These are phyloP conservation scores for Tylopilus sp. DNA, from an alignment of 768 basidiomycete genomes.

Conservation along the genomic window DNA sequence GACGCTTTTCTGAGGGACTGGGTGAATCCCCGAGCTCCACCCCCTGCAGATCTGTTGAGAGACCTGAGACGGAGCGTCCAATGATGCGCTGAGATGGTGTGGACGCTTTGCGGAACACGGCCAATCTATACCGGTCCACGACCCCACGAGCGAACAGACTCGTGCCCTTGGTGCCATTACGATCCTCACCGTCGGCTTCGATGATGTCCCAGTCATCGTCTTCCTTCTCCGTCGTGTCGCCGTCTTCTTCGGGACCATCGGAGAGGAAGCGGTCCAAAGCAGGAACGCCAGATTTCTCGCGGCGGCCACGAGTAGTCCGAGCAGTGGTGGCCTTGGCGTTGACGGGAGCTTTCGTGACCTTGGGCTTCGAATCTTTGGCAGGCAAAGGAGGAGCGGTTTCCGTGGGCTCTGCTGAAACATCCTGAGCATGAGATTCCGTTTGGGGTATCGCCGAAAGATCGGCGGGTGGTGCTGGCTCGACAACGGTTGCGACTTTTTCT, in stretches of 20 bases:
- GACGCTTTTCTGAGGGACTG: conserved; percentile 48
- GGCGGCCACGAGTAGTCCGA: conserved; percentile 42
- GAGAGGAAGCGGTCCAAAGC: conserved; percentile 73
- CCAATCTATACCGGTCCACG: conserved; percentile 81
- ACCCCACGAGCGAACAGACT: conserved; percentile 90
- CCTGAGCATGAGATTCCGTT: conserved; percentile 9
- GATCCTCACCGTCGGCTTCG: conserved; percentile 78
- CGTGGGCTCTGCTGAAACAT: conserved; percentile 6
- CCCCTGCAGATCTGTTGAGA: conserved; percentile 47
- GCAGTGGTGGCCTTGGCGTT: conserved; percentile 16
- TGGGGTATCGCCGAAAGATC: conserved; percentile 17
- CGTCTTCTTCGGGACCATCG: conserved; percentile 47
- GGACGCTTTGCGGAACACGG: conserved; percentile 82
- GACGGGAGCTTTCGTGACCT: conserved; percentile 16
- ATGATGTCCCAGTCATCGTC: conserved; percentile 94
- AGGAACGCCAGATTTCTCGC: conserved; percentile 81
- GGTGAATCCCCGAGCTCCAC: conserved; percentile 43
- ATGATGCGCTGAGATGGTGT: conserved; percentile 51
- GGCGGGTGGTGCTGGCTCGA: conserved; percentile 15
- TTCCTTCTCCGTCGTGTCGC: conserved; percentile 42
- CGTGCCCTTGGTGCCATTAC: conserved; percentile 74
- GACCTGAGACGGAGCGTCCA: conserved; percentile 52
- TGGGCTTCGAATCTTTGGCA: conserved; percentile 32
- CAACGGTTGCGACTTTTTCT: conserved; percentile 8
- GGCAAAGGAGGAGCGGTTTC: conserved; percentile 29